phyloP scores from a whole-genome alignment of 805 yeast species.

The Saccharomycopsis amapae region DNA sequence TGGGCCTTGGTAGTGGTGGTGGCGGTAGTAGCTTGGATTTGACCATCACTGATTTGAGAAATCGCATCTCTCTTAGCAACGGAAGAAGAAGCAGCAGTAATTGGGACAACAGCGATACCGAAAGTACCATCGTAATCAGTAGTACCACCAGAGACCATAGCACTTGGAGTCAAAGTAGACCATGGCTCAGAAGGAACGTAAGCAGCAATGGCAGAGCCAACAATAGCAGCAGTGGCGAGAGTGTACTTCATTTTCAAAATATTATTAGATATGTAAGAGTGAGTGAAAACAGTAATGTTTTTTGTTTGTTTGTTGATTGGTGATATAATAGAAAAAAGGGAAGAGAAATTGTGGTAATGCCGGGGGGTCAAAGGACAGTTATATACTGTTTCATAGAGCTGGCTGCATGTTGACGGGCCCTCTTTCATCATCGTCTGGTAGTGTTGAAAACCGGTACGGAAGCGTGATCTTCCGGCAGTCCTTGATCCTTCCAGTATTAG shows the following conservation, averaged over 20 bases:
- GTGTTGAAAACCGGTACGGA: too few species aligned
- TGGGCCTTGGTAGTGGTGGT: conserved; percentile 31
- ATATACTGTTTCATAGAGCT: too few species aligned
- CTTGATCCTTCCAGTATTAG: too few species aligned
- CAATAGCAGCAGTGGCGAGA: conserved; percentile 35
- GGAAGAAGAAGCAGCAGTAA: conserved; percentile 29
- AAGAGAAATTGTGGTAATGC: too few species aligned
- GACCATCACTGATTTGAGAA: conserved; percentile 26
- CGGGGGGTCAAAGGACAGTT: too few species aligned
- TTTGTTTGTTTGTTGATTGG: too few species aligned
- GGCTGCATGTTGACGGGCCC: too few species aligned
- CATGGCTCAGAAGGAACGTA: conserved; percentile 50
- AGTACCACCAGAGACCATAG: conserved; percentile 44
- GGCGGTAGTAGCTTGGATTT: conserved; percentile 32
- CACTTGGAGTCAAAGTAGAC: conserved; percentile 64
- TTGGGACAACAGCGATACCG: conserved; percentile 62
- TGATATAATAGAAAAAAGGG: too few species aligned
- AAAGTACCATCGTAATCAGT: conserved; percentile 51
- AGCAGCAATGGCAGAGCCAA: conserved; percentile 49
- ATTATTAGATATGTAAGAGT: too few species aligned
- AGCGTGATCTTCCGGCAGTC: too few species aligned
- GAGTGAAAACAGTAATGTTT: too few species aligned
- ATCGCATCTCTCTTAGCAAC: conserved; percentile 27
- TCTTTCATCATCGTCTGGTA: too few species aligned
- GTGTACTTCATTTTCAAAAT: neutral